Base-by-base conservation (phyloP, 208 protist species). In the Leishmania arabica region DNA sequence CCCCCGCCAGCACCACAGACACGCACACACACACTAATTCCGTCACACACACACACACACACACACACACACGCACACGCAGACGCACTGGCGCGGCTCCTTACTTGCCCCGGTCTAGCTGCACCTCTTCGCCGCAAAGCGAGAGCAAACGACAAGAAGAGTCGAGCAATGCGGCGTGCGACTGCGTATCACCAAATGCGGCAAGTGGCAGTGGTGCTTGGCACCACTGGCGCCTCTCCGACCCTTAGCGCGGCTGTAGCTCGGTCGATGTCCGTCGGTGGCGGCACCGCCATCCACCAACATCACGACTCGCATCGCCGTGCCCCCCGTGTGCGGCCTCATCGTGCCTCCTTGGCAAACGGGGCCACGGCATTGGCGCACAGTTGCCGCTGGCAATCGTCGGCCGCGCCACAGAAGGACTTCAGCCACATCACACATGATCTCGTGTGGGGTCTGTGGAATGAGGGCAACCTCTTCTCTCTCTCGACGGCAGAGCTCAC, bases 381-480 rank as follows among this genome's bases (percentile, higher is more conserved):
- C 31, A 51, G 31, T 31, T 76, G 68, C 69, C 78, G 80, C 73
- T 68, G 71, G 34, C 78, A 85, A 68, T 85, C 82, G 49, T 66
- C 82, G 2, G 34, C 71, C 31, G 2, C 71, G 19, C 13, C 77
- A 17, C 71, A 78, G 53, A 78, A 82, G 53, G 77, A 65, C 71
- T 87, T 87, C 53, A 84, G 56, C 62, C 94, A 97, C 84, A 92
- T 98, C 81, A 96, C 91, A 7, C 89, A 89, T 56, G 92, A 92
- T 69, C 90, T 94, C 24, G 91, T 98, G 37, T 98, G 95, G 95
- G 91, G 92, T 4, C 85, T 98, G 70, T 98, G 95, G 95, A 98
- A 98, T 79, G 95, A 98, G 76, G 95, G 95, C 60, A 98, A 98
- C 85, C 89, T 98, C 80, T 98, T 97, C 81, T 98, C 93, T 37